These are phyloP conservation scores for Alternaria gansuensis DNA, from an alignment of 2,329 filamentous ascomycete species.

Conservation along the genomic window DNA sequence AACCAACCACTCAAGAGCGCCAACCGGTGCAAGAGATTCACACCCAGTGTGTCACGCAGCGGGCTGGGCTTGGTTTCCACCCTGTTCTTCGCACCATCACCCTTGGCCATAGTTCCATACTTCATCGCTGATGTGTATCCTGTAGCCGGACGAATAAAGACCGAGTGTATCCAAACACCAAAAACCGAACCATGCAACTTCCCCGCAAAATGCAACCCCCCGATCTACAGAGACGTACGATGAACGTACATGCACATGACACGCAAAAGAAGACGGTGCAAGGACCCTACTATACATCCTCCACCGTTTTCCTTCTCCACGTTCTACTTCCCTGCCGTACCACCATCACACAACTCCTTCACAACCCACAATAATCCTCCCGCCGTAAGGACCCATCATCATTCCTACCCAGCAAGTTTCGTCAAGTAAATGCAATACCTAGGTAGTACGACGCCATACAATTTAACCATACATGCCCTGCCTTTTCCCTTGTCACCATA, in stretches of 20 bases:
- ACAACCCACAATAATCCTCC: slow-evolving; percentile 3
- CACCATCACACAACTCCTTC: background rate
- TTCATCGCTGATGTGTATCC: slow-evolving; percentile 9
- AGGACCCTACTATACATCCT: slow-evolving; percentile 2
- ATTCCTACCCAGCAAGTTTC: slow-evolving; percentile 10
- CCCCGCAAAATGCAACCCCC: slow-evolving; percentile 20
- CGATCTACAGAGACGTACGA: slow-evolving; percentile 6
- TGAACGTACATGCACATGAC: slow-evolving; percentile 13
- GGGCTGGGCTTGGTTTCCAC: slow-evolving; percentile 2
- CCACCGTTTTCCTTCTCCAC: slow-evolving; percentile 5
- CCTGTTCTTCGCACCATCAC: slow-evolving; percentile 3
- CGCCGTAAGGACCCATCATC: background rate
- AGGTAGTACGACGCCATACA: background rate
- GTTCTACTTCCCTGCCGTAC: background rate
- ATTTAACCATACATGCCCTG: slow-evolving; percentile 4
- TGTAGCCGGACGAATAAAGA: slow-evolving; percentile 13
- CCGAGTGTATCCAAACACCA: slow-evolving; percentile 13
- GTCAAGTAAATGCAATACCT: background rate
- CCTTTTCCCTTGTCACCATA: slow-evolving; percentile 1
- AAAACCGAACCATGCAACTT: slow-evolving; percentile 3
- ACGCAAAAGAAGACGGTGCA: background rate
- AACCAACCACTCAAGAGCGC: slow-evolving; percentile 8
- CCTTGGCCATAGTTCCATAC: slow-evolving; percentile 8
- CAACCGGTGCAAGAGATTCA: slow-evolving; percentile 21
- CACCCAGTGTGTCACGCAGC: slow-evolving; percentile 13